phyloP scores from a whole-genome alignment of 2,329 filamentous ascomycete species.

The Hysterium pulicare region DNA sequence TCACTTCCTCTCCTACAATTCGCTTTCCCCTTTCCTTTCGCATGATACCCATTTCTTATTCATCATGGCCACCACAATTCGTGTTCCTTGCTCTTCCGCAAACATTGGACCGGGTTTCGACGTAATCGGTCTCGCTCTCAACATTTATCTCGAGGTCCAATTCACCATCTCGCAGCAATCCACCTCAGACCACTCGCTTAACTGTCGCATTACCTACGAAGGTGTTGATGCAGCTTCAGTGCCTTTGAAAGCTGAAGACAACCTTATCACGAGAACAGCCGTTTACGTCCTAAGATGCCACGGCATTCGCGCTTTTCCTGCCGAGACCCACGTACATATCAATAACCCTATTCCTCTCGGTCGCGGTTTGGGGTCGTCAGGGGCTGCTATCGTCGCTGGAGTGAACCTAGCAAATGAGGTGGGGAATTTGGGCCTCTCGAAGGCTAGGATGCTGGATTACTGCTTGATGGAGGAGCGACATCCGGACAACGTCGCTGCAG shows the following conservation, averaged over 20 bases:
- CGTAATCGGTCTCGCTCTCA: conserved; percentile 91
- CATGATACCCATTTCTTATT: no score
- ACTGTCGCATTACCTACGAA: conserved; percentile 90
- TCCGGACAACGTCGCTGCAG: conserved; percentile 69
- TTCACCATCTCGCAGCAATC: conserved; percentile 63
- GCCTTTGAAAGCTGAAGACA: conserved; percentile 76
- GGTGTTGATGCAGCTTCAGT: conserved; percentile 77
- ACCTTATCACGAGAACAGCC: conserved; percentile 90
- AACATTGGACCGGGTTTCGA: conserved; percentile 98
- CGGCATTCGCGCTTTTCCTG: conserved; percentile 77
- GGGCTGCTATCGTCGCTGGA: conserved; percentile 90
- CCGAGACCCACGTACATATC: conserved; percentile 84
- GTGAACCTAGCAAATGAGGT: conserved; percentile 91
- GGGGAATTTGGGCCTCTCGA: conserved; percentile 71
- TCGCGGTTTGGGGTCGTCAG: conserved; percentile 89
- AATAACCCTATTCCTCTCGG: conserved; percentile 93
- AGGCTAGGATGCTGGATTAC: conserved; percentile 86
- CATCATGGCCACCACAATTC: conserved; percentile 56
- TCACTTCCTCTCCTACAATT: no score
- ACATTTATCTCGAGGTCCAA: conserved; percentile 85
- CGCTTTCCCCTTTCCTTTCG: no score
- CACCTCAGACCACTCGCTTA: conserved; percentile 61
- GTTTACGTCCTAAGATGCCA: conserved; percentile 94
- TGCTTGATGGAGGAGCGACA: conserved; percentile 85
- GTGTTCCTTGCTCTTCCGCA: conserved; percentile 88